These are phyloP conservation scores for Drosera spatulata DNA, from an alignment of 179 eudicot genomes.

Conservation along the genomic window DNA sequence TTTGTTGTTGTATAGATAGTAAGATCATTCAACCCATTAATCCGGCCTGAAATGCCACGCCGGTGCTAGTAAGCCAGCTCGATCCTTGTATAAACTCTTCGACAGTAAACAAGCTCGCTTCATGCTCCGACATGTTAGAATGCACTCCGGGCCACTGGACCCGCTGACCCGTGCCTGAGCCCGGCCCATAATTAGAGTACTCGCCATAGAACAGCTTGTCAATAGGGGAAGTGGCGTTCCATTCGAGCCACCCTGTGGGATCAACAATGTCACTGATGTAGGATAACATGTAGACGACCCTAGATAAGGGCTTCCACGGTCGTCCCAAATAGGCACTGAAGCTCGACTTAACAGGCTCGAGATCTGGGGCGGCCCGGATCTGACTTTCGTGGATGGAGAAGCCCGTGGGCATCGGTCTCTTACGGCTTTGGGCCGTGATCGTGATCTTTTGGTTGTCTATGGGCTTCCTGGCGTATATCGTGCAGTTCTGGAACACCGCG, in stretches of 20 bases:
- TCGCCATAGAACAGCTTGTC: slow-evolving; percentile 22
- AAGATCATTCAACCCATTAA: too few relatives aligned
- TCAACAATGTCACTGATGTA: slow-evolving; percentile 17
- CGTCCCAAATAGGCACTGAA: slow-evolving; percentile 26
- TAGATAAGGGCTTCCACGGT: slow-evolving; percentile 19
- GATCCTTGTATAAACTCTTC: slow-evolving; percentile 41
- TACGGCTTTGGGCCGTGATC: slow-evolving; percentile 51
- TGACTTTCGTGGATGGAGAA: slow-evolving; percentile 33
- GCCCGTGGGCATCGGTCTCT: slow-evolving; percentile 38
- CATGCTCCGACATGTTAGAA: slow-evolving; percentile 38
- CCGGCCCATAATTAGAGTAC: slow-evolving; percentile 19
- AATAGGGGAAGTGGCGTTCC: slow-evolving; percentile 16
- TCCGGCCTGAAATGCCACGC: slow-evolving; percentile 4
- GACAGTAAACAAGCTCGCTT: slow-evolving; percentile 34
- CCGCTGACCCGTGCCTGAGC: slow-evolving; percentile 12
- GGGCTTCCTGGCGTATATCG: slow-evolving; percentile 38
- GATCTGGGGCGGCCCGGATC: slow-evolving; percentile 25
- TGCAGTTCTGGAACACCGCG: slow-evolving; percentile 52
- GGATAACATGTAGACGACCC: too few relatives aligned
- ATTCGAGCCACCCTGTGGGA: slow-evolving; percentile 26
- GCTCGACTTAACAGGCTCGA: slow-evolving; percentile 10
- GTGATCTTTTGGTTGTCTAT: slow-evolving; percentile 32
- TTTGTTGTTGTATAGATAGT: too few relatives aligned
- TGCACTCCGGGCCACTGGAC: slow-evolving; percentile 43
- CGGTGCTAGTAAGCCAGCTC: slow-evolving; percentile 35